These are phyloP conservation scores for Aspergillus chevalieri DNA, from an alignment of 2,329 filamentous ascomycete genomes.

Conservation along the genomic window DNA sequence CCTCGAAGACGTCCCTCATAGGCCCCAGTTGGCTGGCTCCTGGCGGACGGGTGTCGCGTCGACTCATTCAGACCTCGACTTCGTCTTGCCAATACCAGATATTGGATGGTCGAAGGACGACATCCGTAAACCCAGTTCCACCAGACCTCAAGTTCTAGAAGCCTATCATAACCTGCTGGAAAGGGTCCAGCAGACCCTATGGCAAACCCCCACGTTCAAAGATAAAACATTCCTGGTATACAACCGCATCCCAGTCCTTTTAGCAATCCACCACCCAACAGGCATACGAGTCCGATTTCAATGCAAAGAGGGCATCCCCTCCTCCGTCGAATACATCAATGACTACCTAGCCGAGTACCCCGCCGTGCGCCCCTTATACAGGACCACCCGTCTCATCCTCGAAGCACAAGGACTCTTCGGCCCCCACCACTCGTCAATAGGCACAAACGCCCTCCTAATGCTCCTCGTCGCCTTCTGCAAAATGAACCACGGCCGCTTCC, in stretches of 20 bases:
- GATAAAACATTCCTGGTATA: conserved; percentile 11
- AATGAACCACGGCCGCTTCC: conserved; percentile 31
- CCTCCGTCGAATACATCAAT: conserved; percentile 39
- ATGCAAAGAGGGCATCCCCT: conserved; percentile 34
- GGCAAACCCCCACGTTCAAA: conserved; percentile 14
- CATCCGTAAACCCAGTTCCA: conserved; percentile 28
- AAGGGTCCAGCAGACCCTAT: conserved; percentile 17
- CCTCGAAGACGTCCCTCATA: conserved; percentile 20
- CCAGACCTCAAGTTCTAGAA: conserved; percentile 24
- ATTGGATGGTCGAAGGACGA: conserved; percentile 14
- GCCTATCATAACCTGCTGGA: conserved; percentile 18
- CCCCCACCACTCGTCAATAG: conserved; percentile 45
- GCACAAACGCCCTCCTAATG: conserved; percentile 51
- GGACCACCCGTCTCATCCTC: conserved; percentile 46
- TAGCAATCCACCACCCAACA: conserved; percentile 39
- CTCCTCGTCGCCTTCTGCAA: conserved; percentile 52
- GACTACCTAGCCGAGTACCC: conserved; percentile 47
- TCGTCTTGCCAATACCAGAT: conserved; percentile 30
- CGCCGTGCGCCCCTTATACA: conserved; percentile 45
- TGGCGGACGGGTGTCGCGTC: conserved; percentile 47
- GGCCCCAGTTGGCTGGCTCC: conserved; percentile 48
- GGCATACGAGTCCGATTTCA: conserved; percentile 50
- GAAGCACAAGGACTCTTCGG: conserved; percentile 46
- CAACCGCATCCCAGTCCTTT: conserved; percentile 27
- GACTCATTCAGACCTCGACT: conserved; percentile 52